Evolutionary conservation across 345 rosid genomes (phyloP).

Genomic region (Salix arbutifolia): DNA sequence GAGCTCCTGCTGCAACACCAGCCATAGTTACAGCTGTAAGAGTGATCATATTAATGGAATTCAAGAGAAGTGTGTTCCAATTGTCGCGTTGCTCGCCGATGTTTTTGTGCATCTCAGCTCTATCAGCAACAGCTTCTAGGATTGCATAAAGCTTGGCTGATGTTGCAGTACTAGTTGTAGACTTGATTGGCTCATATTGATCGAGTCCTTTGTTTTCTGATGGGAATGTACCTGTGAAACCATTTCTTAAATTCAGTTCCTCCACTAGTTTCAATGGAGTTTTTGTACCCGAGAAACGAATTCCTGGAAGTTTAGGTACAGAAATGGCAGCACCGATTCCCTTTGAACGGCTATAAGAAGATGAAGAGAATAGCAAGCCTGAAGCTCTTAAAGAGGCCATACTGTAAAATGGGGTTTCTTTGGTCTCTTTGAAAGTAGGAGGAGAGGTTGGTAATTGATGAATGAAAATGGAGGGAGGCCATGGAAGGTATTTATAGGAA

Average conservation of each 20-base stretch:
- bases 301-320: slow-evolving; percentile 39
- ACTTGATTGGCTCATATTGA: background rate
- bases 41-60: slow-evolving; percentile 64
- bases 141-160: slow-evolving; percentile 40
- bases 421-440: background rate
- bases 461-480: background rate
- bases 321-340: slow-evolving; percentile 39
- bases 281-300: slow-evolving; percentile 31
- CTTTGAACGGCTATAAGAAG: slow-evolving; percentile 8
- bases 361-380: slow-evolving; percentile 27
- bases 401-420: background rate
- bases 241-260: slow-evolving; percentile 5
- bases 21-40: slow-evolving; percentile 55
- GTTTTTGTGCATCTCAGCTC: slow-evolving; percentile 71
- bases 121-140: slow-evolving; percentile 54
- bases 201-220: background rate
- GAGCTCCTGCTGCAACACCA: slow-evolving; percentile 34
- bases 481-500: background rate
- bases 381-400: slow-evolving; percentile 51
- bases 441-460: background rate
- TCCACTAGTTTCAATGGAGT: background rate
- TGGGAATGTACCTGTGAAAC: slow-evolving; percentile 8
- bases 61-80: slow-evolving; percentile 62
- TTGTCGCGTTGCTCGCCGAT: slow-evolving; percentile 56
- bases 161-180: slow-evolving; percentile 4